Conservation (phyloP, 345 rosid species). For the Pelargonium nanum region DNA sequence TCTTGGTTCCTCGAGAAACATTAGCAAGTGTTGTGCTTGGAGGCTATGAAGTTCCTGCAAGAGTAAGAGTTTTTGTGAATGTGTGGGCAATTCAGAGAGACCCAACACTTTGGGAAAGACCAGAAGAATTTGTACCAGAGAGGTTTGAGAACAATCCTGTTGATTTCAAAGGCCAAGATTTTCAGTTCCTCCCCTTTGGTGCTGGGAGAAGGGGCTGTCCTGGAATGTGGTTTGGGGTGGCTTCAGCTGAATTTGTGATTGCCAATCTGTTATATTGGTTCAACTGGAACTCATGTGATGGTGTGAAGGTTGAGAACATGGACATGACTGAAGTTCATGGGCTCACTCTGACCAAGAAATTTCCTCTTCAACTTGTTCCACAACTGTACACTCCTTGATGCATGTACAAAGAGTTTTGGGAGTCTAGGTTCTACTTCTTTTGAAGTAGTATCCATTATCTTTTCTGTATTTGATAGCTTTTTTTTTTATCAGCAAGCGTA, state of each 20-base stretch:
- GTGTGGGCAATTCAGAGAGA: neutral
- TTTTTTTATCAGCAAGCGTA: too few relatives aligned
- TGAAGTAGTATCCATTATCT: too few relatives aligned
- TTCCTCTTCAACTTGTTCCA: neutral
- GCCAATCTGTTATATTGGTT: conserved; percentile 17
- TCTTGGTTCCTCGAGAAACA: conserved; percentile 2
- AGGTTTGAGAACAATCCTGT: conserved; percentile 16
- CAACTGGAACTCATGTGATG: conserved; percentile 15
- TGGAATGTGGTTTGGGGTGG: conserved; percentile 13
- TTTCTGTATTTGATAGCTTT: too few relatives aligned
- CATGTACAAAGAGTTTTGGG: too few relatives aligned
- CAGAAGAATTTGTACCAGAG: conserved; percentile 16
- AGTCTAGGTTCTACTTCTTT: too few relatives aligned
- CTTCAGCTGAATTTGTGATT: conserved; percentile 12
- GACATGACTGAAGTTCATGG: conserved; percentile 1
- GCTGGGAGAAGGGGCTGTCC: conserved; percentile 27
- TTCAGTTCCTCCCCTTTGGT: conserved; percentile 20
- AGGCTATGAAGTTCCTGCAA: neutral
- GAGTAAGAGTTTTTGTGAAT: neutral
- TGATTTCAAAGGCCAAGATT: conserved; percentile 17
- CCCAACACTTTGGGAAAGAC: neutral
- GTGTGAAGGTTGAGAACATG: conserved; percentile 10
- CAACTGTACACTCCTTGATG: neutral
- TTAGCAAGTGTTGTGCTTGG: neutral
- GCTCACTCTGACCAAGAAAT: neutral